These are phyloP conservation scores for Desmodesmus armatus DNA, from an alignment of 139 green algal species.

Conservation along the genomic window DNA sequence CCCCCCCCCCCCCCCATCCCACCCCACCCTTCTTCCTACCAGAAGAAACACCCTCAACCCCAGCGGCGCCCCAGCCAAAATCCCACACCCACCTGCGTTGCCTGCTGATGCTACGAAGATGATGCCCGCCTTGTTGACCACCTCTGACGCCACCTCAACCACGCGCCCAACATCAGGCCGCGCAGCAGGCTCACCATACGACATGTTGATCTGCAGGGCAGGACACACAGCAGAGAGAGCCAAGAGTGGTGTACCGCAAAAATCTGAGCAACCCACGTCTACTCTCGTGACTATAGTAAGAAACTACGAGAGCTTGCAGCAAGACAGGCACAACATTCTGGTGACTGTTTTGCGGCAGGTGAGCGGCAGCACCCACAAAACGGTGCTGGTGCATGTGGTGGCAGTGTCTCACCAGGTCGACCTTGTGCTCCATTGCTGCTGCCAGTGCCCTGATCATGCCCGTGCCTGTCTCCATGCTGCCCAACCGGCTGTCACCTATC, in stretches of 20 bases:
- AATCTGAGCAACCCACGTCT: no score
- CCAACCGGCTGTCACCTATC: constrained; percentile 91
- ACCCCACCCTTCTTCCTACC: no score
- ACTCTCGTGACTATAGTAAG: no score
- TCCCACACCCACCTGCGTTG: constrained; percentile 84
- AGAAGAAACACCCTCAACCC: no score
- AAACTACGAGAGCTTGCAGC: no score
- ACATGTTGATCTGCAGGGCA: constrained; percentile 97
- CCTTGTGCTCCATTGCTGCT: constrained; percentile 43
- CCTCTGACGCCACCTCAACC: constrained; percentile 70
- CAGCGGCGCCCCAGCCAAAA: no score
- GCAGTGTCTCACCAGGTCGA: background rate
- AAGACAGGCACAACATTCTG: no score
- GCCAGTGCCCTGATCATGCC: constrained; percentile 82
- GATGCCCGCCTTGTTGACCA: constrained; percentile 88
- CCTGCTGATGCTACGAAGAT: constrained; percentile 87
- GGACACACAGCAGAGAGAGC: no score
- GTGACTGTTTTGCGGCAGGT: no score
- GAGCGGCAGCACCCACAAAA: background rate
- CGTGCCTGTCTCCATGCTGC: constrained; percentile 86
- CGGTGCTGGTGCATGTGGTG: background rate
- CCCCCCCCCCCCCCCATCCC: no score
- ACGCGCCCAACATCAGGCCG: constrained; percentile 74
- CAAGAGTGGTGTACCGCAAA: no score
- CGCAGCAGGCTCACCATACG: constrained; percentile 79